phyloP scores from a whole-genome alignment of 495 filamentous ascomycete genomes.

The Pyronema omphalodes region DNA sequence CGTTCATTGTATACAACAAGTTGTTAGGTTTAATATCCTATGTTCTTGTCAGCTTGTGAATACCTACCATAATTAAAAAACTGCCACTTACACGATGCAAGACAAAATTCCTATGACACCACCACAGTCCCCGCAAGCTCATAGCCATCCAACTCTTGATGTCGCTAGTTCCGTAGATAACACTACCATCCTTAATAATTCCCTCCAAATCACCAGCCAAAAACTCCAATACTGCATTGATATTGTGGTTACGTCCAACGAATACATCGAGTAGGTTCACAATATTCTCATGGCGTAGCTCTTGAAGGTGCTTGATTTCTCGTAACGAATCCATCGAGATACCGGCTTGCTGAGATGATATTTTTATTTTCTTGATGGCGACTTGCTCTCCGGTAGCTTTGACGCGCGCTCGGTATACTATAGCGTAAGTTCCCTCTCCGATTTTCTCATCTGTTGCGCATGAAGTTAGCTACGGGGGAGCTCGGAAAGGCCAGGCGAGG shows the following conservation, averaged over 20 bases:
- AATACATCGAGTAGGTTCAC: slow-evolving; percentile 83
- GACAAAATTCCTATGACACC: slow-evolving; percentile 87
- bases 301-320: slow-evolving; percentile 85
- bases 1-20: slow-evolving; percentile 77
- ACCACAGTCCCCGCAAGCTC: slow-evolving; percentile 83
- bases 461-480: neutral
- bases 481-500: neutral
- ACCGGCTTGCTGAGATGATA: slow-evolving; percentile 48
- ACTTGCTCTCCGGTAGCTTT: slow-evolving; percentile 48
- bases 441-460: slow-evolving; percentile 55
- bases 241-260: slow-evolving; percentile 77
- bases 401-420: slow-evolving; percentile 75
- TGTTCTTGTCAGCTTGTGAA: neutral
- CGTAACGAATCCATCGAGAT: slow-evolving; percentile 85
- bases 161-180: slow-evolving; percentile 61
- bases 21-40: slow-evolving; percentile 97
- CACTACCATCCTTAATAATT: slow-evolving; percentile 63
- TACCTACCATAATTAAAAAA: neutral
- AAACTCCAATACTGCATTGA: slow-evolving; percentile 87
- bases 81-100: slow-evolving; percentile 48
- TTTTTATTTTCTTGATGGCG: slow-evolving; percentile 97
- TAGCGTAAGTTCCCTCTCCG: slow-evolving; percentile 92
- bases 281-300: slow-evolving; percentile 90
- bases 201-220: slow-evolving; percentile 87
- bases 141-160: slow-evolving; percentile 98